phyloP scores from a whole-genome alignment of 192 early-diverging fungal genomes.

The Backusella parvicylindrica region DNA sequence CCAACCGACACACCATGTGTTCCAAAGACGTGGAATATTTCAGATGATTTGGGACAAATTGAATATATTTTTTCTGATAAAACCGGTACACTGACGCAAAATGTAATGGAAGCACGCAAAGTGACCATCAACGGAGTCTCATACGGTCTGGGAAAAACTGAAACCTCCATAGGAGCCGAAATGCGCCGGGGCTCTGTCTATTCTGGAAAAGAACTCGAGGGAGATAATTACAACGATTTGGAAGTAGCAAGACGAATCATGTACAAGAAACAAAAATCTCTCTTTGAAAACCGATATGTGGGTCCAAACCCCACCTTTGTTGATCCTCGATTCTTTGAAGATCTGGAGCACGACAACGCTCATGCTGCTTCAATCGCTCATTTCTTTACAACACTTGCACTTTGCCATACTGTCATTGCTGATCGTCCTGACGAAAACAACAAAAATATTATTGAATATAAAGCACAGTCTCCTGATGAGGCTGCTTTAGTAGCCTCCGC shows the following conservation, averaged over 20 bases:
- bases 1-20: conserved; percentile 74
- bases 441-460: conserved; percentile 68
- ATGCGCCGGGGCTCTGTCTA: conserved; percentile 20
- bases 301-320: conserved; percentile 70
- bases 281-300: conserved; percentile 63
- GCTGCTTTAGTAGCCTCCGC: conserved; percentile 88
- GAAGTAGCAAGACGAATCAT: conserved; percentile 44
- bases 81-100: conserved; percentile 95
- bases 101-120: conserved; percentile 94
- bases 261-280: conserved; percentile 48
- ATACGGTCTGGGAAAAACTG: conserved; percentile 71
- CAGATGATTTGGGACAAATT: conserved; percentile 95
- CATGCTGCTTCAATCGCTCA: conserved; percentile 63
- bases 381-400: conserved; percentile 81
- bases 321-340: conserved; percentile 59
- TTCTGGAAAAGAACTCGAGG: not conserved
- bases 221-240: conserved; percentile 31
- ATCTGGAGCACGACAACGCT: conserved; percentile 42
- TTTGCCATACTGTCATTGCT: conserved; percentile 88
- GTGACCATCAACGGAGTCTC: conserved; percentile 88
- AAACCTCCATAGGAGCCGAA: conserved; percentile 41
- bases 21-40: conserved; percentile 85
- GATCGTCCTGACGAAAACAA: conserved; percentile 49
- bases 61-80: conserved; percentile 98
- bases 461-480: conserved; percentile 94